Evolutionary conservation across 495 filamentous ascomycete species (phyloP).

Genomic region (Hyaloscypha bicolor): DNA sequence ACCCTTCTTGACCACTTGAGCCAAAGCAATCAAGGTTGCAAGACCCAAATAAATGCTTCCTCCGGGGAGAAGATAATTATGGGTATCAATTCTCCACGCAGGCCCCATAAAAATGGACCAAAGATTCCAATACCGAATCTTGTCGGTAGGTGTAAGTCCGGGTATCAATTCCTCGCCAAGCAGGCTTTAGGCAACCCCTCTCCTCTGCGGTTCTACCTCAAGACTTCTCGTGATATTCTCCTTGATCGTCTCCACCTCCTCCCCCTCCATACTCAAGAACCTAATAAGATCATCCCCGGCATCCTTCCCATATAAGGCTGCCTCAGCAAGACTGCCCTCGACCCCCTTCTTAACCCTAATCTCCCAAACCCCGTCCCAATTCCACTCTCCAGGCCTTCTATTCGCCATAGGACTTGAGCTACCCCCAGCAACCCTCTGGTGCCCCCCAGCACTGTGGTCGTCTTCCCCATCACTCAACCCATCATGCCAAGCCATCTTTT

Average conservation of each 20-base stretch:
- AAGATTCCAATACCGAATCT: not conserved
- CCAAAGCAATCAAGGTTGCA: no score
- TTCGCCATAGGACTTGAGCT: constrained; percentile 28
- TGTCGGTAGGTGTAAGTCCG: not conserved
- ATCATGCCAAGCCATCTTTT: constrained; percentile 21
- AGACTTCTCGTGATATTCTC: constrained; percentile 60
- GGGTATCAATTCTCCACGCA: not conserved
- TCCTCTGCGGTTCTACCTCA: constrained; percentile 35
- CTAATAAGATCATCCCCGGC: constrained; percentile 73
- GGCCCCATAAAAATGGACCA: not conserved
- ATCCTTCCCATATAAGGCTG: constrained; percentile 69
- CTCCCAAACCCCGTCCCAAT: constrained; percentile 96
- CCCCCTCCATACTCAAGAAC: constrained; percentile 66
- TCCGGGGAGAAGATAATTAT: not conserved
- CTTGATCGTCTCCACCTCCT: constrained; percentile 59
- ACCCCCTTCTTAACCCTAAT: constrained; percentile 77
- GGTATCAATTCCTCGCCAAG: not conserved
- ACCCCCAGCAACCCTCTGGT: constrained; percentile 17
- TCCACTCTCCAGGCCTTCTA: constrained; percentile 80
- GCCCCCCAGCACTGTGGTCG: constrained; percentile 1
- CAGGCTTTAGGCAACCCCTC: constrained; percentile 18
- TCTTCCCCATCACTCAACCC: constrained; percentile 16
- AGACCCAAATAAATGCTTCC: no score
- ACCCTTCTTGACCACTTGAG: no score
- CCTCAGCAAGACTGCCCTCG: constrained; percentile 73